Evolutionary conservation across 2,329 filamentous ascomycete species (phyloP), one percentile per base, ranked within the genome.

Genomic region (Fusarium odoratissimum): DNA sequence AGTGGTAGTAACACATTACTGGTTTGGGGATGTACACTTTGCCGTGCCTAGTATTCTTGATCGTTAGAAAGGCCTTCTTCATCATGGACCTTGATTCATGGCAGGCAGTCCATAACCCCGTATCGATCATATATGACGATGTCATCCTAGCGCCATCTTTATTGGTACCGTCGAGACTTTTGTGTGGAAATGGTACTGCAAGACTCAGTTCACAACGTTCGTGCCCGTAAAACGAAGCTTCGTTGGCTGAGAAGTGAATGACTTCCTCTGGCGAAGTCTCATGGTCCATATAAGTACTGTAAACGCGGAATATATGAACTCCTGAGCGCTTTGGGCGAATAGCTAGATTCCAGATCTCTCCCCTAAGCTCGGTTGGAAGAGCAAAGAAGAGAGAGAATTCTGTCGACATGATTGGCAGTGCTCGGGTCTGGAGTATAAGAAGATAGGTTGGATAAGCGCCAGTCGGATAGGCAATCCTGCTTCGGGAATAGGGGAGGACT

Each of bases 21-120:
- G 23, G 16, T 16, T 44, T 7, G 14, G n/a, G 9, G 41, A 42
- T 4, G 10, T n/a, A 6, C 17, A 11, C 9, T 23, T 23, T 17
- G 13, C 25, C 30, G 45, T 16, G 30, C 3, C 2, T 19, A 14
- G 10, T 13, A 35, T 11, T 9, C 17, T 10, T n/a, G n/a, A 17
- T 19, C 23, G n/a, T 17, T 31, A 1, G 25, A 25, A 45, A 67
- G n/a, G 38, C 19, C 12, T 42, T 33, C 17, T 60, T 44, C 48
- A 71, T 66, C 3, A 65, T n/a, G 13, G 40, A 23, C 21, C 63
- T 57, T 6, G 65, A 69, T 30, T 69, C 51, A 21, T 35, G 60
- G 4, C 56, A 71, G 7, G 60, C 64, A 6, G 41, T 51, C 68
- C 56, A 71, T 17, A 71, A 19, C 7, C 64, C 60, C 0, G 31